phyloP scores from a whole-genome alignment of 2,329 filamentous ascomycete genomes.

The Saccharata proteae region DNA sequence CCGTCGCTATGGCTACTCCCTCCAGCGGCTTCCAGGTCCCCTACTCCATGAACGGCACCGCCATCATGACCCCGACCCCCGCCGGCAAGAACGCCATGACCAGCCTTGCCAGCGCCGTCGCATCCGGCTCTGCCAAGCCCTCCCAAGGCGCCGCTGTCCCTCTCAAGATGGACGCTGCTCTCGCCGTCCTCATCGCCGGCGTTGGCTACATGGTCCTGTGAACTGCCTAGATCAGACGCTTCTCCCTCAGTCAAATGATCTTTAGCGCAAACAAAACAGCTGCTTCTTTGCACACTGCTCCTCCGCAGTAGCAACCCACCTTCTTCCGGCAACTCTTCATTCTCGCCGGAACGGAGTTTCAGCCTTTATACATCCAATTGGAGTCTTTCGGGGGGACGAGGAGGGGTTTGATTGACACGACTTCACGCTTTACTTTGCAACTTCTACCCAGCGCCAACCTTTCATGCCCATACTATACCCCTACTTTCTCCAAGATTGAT shows the following conservation, averaged over 20 bases:
- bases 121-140: slow-evolving; percentile 2
- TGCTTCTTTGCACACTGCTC: slow-evolving; percentile 2
- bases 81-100: slow-evolving; percentile 8
- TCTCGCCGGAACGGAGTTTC: slow-evolving; percentile 6
- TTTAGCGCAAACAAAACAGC: too few relatives aligned
- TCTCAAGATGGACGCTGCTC: slow-evolving; percentile 19
- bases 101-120: slow-evolving; percentile 6
- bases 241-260: slow-evolving; percentile 1
- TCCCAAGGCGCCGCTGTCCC: slow-evolving; percentile 23
- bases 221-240: slow-evolving; percentile 10
- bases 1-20: slow-evolving; percentile 13
- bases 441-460: not conserved
- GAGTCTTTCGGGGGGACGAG: slow-evolving; percentile 7
- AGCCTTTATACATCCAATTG: slow-evolving; percentile 7
- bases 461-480: not conserved
- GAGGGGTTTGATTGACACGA: slow-evolving; percentile 2
- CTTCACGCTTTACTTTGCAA: not conserved
- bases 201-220: slow-evolving; percentile 24
- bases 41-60: slow-evolving; percentile 8
- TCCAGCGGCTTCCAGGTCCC: slow-evolving; percentile 12
- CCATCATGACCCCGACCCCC: slow-evolving; percentile 8
- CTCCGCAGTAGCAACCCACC: not conserved
- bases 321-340: slow-evolving; percentile 2
- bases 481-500: slow-evolving; percentile 5
- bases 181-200: slow-evolving; percentile 20